phyloP scores from a whole-genome alignment of 768 basidiomycete genomes.

The Plicaturopsis crispa region DNA sequence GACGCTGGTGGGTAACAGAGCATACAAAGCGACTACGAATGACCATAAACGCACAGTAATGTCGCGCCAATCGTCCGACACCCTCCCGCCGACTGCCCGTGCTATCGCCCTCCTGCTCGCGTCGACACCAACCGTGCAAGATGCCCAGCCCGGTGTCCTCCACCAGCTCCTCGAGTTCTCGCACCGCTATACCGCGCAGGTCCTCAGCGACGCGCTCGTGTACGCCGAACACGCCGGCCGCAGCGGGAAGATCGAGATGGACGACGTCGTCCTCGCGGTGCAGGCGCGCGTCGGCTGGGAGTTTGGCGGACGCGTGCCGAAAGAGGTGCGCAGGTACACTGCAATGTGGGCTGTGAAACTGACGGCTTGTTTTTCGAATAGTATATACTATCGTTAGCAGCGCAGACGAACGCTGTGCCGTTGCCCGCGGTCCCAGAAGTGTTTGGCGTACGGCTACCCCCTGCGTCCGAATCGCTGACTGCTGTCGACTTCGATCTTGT shows the following conservation, averaged over 20 bases:
- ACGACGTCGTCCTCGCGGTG: constrained; percentile 74
- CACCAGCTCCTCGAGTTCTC: constrained; percentile 86
- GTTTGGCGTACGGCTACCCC: constrained; percentile 80
- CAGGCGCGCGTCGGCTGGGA: constrained; percentile 92
- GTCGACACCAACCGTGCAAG: constrained; percentile 77
- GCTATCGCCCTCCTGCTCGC: constrained; percentile 79
- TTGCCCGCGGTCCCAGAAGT: constrained; percentile 83
- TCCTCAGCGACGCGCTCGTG: constrained; percentile 77
- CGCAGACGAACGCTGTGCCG: constrained; percentile 75
- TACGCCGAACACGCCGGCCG: constrained; percentile 85
- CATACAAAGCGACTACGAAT: too few relatives aligned
- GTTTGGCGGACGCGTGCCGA: constrained; percentile 81
- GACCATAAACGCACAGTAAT: too few relatives aligned
- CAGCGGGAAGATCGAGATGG: constrained; percentile 73
- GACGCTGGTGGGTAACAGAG: too few relatives aligned
- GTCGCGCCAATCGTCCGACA: constrained; percentile 26
- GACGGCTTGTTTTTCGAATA: constrained; percentile 19
- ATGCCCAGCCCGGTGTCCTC: constrained; percentile 79
- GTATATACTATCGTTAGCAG: constrained; percentile 75
- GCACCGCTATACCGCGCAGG: constrained; percentile 64
- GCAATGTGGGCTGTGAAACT: too few relatives aligned
- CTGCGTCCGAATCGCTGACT: constrained; percentile 59
- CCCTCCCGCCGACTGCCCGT: constrained; percentile 78
- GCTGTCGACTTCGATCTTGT: constrained; percentile 82
- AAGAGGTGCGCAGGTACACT: constrained; percentile 79